Base-by-base conservation (phyloP, 1,284 basidiomycete species). In the Inonotus hispidus region DNA sequence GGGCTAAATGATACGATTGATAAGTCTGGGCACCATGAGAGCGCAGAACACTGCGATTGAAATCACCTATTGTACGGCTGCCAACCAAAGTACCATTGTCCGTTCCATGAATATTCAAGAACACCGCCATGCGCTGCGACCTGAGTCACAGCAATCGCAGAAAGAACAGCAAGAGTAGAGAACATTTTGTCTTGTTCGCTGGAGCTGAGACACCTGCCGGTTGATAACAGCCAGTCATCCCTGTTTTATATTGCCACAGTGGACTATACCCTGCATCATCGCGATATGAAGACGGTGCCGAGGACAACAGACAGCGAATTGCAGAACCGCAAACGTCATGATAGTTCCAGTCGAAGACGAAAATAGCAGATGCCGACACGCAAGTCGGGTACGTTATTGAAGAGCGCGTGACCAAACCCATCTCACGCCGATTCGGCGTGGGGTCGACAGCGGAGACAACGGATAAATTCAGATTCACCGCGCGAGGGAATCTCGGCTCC, bases 111-210 rank as follows among this genome's bases (percentile, higher is more conserved):
- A 72, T 83, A 83, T 38, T 76, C 68, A 43, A 83, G 70, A 29
- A 84, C 82, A 68, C 82, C 82, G 62, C 82, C 82, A 68, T 84
- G 82, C 4, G 74, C 74, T 50, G 71, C 66, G 53, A 68, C 73
- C 56, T 68, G 64, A 23, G 62, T 55, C 32, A 63, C 62, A 27
- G 59, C 63, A 23, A 52, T 59, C 19, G 58, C 25, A 3, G 65
- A 61, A 27, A 67, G 56, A 43, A 64, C 45, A 56, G 59, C 60
- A 35, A 66, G 53, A 49, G 66, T 35, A 14, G 62, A 37, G 39
- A 62, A 32, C 19, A 63, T 61, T 16, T 56, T 63, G 63, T 66
- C 13, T 53, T 13, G 23, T 52, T 52, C 32, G 32, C 29, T 35
- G 27, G 6, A 35, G 25, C 35, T 10, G 19, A 52, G 50, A 27